Evolutionary conservation across 495 filamentous ascomycete species (phyloP), one percentile per base, ranked within the genome.

Genomic region (Daldinia grandis): DNA sequence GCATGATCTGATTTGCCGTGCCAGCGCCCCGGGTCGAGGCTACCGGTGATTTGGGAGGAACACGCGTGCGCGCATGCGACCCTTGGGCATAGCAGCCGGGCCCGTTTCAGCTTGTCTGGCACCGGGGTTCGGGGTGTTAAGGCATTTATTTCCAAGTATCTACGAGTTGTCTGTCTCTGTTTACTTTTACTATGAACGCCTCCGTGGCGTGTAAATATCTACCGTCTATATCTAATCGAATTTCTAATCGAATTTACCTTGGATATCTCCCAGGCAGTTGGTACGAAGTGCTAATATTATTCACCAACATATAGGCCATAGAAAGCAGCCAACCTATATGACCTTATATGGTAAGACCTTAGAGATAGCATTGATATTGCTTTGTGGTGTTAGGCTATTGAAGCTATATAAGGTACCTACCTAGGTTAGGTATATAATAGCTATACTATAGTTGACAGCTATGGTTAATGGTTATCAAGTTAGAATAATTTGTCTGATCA

Each of bases 31-130:
- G 68, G 68, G 58, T 63, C 61, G 68, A 58, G 58, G 63, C 42
- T 66, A 62, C 68, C 68, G 58, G 58, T 5, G 69, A 33, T 24
- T n/a, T 68, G 69, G 69, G 60, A 62, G 28, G 17, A 19, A n/a
- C 6, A 14, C 15, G 28, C 56, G 53, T 37, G 56, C 49, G 40
- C 17, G 40, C 63, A 66, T 38, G 42, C 19, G 19, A 47, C 42
- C 19, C 42, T 47, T 47, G 19, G 9, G 4, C 1, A 47, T 47
- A 47, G 19, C 19, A 12, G 17, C 19, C 19, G 42, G 4, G 19
- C 42, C 4, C 4, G 9, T 42, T 30, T 28, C 24, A 24, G n/a
- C 25, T 38, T 58, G 38, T 40, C 25, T 25, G 33, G 38, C 27
- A 31, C 38, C 53, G n/a, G 19, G 51, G 49, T 6, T 6, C 47